Evolutionary conservation across 176 grass and related monocot genomes (phyloP).

Genomic region (Rhynchospora breviuscula): DNA sequence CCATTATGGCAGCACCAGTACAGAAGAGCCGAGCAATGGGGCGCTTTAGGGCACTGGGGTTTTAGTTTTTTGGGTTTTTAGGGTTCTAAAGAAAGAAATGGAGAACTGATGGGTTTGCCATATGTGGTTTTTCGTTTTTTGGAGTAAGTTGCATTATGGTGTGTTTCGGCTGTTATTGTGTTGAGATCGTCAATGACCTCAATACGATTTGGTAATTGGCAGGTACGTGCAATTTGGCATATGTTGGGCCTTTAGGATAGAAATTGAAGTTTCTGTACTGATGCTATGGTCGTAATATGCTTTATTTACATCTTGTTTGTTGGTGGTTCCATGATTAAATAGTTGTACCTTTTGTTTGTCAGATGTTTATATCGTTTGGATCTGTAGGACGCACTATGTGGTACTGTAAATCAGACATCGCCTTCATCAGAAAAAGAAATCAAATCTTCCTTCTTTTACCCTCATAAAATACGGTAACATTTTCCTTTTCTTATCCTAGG

Average conservation of each 20-base stretch:
- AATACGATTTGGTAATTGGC: neutral
- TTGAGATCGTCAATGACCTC: neutral
- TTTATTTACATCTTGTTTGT: neutral
- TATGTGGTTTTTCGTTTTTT: neutral
- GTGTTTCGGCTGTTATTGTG: neutral
- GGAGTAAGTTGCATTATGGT: neutral
- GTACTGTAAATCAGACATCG: neutral
- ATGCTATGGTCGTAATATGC: constrained; percentile 7
- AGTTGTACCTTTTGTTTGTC: neutral
- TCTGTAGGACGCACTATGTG: neutral
- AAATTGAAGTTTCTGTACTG: constrained; percentile 16
- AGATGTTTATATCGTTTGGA: neutral
- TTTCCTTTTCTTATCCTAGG: too few relatives aligned
- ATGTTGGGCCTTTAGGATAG: neutral
- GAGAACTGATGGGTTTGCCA: constrained; percentile 1
- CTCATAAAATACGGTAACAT: too few relatives aligned
- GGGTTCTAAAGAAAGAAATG: neutral
- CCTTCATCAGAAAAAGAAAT: neutral
- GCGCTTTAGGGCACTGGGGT: neutral
- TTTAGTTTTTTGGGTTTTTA: constrained; percentile 3
- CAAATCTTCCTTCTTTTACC: neutral
- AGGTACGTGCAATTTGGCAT: neutral
- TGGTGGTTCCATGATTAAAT: constrained; percentile 8
- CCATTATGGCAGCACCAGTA: constrained; percentile 22
- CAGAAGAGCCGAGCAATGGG: neutral